phyloP scores from a whole-genome alignment of 2,329 filamentous ascomycete genomes.

The Grosmannia penicillata region DNA sequence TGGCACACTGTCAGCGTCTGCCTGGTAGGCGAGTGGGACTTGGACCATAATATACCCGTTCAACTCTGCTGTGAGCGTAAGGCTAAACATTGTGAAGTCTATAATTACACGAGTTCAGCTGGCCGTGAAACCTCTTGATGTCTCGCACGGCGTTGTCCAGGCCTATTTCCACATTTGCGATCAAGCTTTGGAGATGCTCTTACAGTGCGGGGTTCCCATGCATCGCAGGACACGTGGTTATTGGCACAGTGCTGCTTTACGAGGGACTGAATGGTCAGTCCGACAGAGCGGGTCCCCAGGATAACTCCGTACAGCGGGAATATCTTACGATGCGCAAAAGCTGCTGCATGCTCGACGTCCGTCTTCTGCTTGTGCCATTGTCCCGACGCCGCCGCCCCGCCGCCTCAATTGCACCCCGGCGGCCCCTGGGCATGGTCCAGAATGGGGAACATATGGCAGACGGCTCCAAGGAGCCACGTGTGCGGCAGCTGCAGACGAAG shows the following conservation, averaged over 20 bases:
- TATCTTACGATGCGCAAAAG: too few species aligned
- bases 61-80: constrained; percentile 54
- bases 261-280: too few species aligned
- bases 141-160: too few species aligned
- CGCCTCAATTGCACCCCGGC: neutral
- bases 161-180: too few species aligned
- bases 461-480: constrained; percentile 46
- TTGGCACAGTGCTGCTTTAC: too few species aligned
- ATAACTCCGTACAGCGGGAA: too few species aligned
- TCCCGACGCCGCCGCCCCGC: neutral
- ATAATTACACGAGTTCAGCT: neutral
- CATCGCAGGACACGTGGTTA: too few species aligned
- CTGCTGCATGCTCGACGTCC: too few species aligned
- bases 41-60: constrained; percentile 37
- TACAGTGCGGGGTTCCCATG: too few species aligned
- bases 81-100: constrained; percentile 41
- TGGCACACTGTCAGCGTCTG: constrained; percentile 21
- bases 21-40: neutral
- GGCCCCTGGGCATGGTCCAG: constrained; percentile 19
- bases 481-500: constrained; percentile 53
- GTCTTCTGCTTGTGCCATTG: neutral
- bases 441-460: constrained; percentile 58
- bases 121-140: neutral
- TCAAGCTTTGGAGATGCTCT: too few species aligned
- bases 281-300: too few species aligned